Base-by-base conservation (phyloP, 805 yeast species). In the Sugiyamaella lignohabitans region DNA sequence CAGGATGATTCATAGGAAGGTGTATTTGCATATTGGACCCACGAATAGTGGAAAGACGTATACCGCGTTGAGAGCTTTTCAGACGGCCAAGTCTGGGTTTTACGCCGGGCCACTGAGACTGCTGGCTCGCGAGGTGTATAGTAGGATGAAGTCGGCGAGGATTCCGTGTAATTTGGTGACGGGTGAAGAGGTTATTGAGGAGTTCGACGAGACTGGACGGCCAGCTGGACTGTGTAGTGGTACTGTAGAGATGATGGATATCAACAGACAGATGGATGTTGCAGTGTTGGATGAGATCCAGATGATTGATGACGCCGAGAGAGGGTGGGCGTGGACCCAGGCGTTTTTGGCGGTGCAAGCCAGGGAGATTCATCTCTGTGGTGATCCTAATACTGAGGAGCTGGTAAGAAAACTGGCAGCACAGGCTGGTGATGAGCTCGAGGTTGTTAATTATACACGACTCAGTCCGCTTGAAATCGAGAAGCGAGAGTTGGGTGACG, bases 11-110 rank as follows among this genome's bases (percentile, higher is more conserved):
- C 80, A 79, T 53, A 71, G 99, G 35, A 81, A 83, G 43, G 73
- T 93, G 42, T 74, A 84, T n/a, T 76, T 93, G 80, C 99, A 93
- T 62, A 86, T 93, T 8, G 99, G 99, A 0, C 98, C 99, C 1
- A 93, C 99, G 0, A 93, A 93, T 62, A 82, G 93, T 54, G 99
- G 99, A 10, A 93, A 93, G 59, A 93, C 98, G 0, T 85, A 86
- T 60, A 75, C 77, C 41, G 95, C 98, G 0, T 67, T 93, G 40
- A 72, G 83, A 56, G 73, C 79, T 46, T 70, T 93, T 42, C 80
- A 80, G 55, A 58, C 64, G 18, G 79, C 87, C 14, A 71, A 78
- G 27, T 73, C 80, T 17, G 98, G 98, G 0, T 85, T 84, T 54
- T 93, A 82, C 65, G 98, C 98, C 0, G 98, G 98, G 1, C 99